phyloP scores from a whole-genome alignment of 2,329 filamentous ascomycete species.

The Pestalotiopsis fici region DNA sequence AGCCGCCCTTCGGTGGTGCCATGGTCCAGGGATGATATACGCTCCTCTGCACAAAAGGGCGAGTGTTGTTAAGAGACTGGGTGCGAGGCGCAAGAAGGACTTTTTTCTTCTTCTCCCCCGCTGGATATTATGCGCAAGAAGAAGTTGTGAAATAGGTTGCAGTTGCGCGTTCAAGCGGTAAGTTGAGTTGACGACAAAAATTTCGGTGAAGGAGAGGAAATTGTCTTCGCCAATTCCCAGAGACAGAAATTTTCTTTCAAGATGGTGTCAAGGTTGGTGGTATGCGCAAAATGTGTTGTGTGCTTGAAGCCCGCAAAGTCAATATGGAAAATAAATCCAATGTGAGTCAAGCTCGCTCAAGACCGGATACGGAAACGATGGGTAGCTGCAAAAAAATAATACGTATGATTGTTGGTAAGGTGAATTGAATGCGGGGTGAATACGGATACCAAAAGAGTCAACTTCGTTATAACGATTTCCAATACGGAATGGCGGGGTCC shows the following conservation, averaged over 20 bases:
- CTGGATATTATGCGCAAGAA: too few relatives aligned
- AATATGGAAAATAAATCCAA: not conserved
- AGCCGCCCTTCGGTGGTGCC: slow-evolving; percentile 55
- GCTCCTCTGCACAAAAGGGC: not conserved
- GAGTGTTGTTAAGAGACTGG: slow-evolving; percentile 12
- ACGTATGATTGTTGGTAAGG: too few relatives aligned
- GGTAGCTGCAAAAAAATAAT: not conserved
- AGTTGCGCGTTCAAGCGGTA: not conserved
- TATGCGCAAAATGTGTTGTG: not conserved
- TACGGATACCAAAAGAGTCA: not conserved
- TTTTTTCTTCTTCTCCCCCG: too few relatives aligned
- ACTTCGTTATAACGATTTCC: not conserved
- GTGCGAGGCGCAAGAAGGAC: slow-evolving; percentile 12
- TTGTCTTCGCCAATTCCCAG: not conserved
- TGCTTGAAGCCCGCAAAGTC: not conserved
- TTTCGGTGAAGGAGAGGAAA: not conserved
- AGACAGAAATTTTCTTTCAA: not conserved
- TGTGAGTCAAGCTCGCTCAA: not conserved
- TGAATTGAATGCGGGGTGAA: slow-evolving; percentile 1
- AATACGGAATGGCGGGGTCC: not conserved
- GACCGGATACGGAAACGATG: not conserved
- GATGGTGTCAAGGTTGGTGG: not conserved
- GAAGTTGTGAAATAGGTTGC: not conserved
- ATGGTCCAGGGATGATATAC: slow-evolving; percentile 38
- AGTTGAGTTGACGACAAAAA: not conserved